A percentile compares a stretch with the other conserved stretches of the same genome.
Conservation (phyloP, 768 basidiomycete genomes). For the Crucibulum laeve region DNA sequence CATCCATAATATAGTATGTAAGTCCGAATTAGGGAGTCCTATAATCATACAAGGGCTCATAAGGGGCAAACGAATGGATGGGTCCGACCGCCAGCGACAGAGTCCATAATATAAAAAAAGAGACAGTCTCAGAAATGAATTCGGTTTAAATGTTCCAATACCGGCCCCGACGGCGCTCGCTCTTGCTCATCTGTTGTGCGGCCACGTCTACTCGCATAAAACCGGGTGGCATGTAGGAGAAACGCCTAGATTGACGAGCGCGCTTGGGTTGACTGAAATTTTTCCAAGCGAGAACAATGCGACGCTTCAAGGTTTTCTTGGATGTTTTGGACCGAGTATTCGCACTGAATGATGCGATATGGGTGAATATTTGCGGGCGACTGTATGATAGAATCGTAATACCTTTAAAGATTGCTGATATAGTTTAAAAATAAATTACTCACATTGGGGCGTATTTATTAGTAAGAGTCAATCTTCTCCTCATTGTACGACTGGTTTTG, state of each 20-base stretch:
- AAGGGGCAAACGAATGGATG: no score
- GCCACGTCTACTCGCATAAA: conserved; percentile 18
- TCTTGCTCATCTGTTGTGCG: neutral
- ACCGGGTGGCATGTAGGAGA: conserved; percentile 29
- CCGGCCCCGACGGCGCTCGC: conserved; percentile 1
- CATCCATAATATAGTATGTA: no score
- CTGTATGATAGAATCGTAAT: neutral
- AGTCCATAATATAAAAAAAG: no score
- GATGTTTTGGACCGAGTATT: neutral
- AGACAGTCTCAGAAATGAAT: no score
- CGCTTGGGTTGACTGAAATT: conserved; percentile 16
- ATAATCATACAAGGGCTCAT: no score
- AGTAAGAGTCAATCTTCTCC: no score
- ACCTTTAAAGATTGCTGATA: no score
- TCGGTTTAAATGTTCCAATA: neutral
- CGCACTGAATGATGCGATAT: neutral
- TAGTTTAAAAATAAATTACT: no score
- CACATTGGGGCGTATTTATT: no score
- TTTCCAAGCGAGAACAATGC: conserved; percentile 27
- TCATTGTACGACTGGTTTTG: no score
- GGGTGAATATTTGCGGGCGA: neutral
- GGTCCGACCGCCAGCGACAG: no score
- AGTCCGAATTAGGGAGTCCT: no score
- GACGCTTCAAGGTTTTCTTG: conserved; percentile 13
- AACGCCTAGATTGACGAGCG: conserved; percentile 18